Evolutionary conservation across 768 basidiomycete genomes (phyloP), one percentile per base, ranked within the genome.

Genomic region (Cystofilobasidium macerans): DNA sequence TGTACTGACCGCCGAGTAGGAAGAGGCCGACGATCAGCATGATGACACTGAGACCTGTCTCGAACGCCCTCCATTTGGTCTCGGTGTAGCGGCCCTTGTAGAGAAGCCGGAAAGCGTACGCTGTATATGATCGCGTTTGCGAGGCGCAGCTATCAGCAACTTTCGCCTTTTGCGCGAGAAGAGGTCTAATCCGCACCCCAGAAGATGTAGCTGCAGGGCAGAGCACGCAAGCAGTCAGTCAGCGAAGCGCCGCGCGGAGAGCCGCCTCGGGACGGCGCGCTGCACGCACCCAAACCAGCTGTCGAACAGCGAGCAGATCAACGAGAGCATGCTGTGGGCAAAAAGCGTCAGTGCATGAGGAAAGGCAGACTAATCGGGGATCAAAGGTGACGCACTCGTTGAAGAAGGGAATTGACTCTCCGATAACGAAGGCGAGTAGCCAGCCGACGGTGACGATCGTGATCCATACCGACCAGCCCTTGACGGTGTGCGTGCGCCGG

Each of bases 391-490:
- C 65, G 32, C 45, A 70, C 28, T 24, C 71, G 45, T 62, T 69
- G 65, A 71, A 71, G 69, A 71, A 71, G 11, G 71, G 71, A 28
- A 71, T 67, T 36, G 62, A 32, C 32, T 62, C 65, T 47, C 40
- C 53, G 32, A 72, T 72, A 57, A 71, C 54, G 59, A 62, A 72
- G 0, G 18, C 40, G 2, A 61, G 32, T n/a, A 20, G 64, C 71
- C 71, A 72, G 9, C 61, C 64, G 42, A 48, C 54, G 24, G 68
- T 48, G 32, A 72, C 71, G 58, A 72, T 72, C 2, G 62, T 47
- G 28, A 65, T 42, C 71, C 71, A 72, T 14, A 69, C 63, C 30
- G 59, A 45, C 71, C 71, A 72, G 1, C 71, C 71, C 30, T 65
- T 67, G 56, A 66, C 57, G 14, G 71, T 72, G 43, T 72, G 71